Base-by-base conservation (phyloP, 2,329 filamentous ascomycete genomes). In the Ophiocordyceps unilateralis region DNA sequence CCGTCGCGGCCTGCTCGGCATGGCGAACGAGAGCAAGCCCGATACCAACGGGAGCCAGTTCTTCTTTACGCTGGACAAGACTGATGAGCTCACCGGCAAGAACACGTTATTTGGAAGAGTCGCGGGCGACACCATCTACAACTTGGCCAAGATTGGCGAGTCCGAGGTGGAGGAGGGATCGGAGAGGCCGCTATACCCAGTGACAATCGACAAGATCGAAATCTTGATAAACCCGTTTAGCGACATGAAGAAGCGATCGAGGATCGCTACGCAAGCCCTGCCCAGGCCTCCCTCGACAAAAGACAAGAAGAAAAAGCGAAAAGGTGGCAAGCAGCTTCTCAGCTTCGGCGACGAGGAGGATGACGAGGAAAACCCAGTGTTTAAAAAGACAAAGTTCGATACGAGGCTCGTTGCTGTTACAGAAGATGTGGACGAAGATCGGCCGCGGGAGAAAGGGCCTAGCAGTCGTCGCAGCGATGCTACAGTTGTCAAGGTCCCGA, bases 51-150 rank as follows among this genome's bases (percentile, higher is more conserved):
- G 86, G 28, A 94, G 86, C 59, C 91, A 98, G 61, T 96, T 96
- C 69, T 98, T 98, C 66, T 80, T 98, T 47, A 96, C 91, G 0
- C 64, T 98, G 43, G 87, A 78, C 48, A 87, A 81, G 56, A 70
- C 88, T 21, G 79, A 86, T 22, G 87, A 96, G 66, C 60, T 98
- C 54, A 85, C 82, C 51, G 83, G 81, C 42, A 85, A 84, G 63
- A 95, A 95, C 60, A 96, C 91, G 1, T 66, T 96, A 59, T 96
- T 98, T 66, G 91, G 91, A 17, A 72, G 91, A 44, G 74, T 98
- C 39, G 86, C 83, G 30, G 91, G 89, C 23, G 86, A 96, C 50
- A 95, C 89, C 15, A 91, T 98, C 44, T 98, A 93, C 65, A 96
- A 95, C 59, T 61, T 98, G 55, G 79, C 88, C 55, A 93, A 88